phyloP scores from a whole-genome alignment of 2,329 filamentous ascomycete genomes.

The Aspergillus piperis region DNA sequence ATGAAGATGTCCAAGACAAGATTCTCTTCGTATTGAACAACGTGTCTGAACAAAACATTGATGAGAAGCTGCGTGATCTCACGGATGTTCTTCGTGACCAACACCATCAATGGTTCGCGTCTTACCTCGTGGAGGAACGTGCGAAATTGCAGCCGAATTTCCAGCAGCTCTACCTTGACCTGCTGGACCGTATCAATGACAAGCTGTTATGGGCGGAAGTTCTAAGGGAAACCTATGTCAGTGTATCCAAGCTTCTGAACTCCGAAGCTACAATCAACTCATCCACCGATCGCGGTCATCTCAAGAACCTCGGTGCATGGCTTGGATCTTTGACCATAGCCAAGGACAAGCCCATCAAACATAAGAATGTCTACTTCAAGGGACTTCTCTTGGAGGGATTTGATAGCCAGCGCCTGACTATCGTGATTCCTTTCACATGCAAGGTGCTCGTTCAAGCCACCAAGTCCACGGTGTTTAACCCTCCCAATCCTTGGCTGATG shows the following conservation, averaged over 20 bases:
- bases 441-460: slow-evolving; percentile 87
- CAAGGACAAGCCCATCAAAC: slow-evolving; percentile 90
- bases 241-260: slow-evolving; percentile 83
- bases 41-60: slow-evolving; percentile 84
- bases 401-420: slow-evolving; percentile 84
- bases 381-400: slow-evolving; percentile 91
- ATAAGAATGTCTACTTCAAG: slow-evolving; percentile 96
- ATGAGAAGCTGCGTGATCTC: slow-evolving; percentile 80
- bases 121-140: slow-evolving; percentile 90
- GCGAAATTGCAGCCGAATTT: slow-evolving; percentile 98
- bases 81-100: slow-evolving; percentile 74
- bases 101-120: slow-evolving; percentile 95
- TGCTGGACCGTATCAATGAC: slow-evolving; percentile 80
- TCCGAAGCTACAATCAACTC: slow-evolving; percentile 84
- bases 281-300: slow-evolving; percentile 77
- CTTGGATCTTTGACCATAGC: slow-evolving; percentile 90
- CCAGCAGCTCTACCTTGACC: slow-evolving; percentile 86
- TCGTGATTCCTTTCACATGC: slow-evolving; percentile 97
- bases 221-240: slow-evolving; percentile 88
- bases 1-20: slow-evolving; percentile 83
- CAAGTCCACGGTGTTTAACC: slow-evolving; percentile 83
- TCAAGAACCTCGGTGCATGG: slow-evolving; percentile 95
- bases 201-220: slow-evolving; percentile 81
- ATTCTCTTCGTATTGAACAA: slow-evolving; percentile 97
- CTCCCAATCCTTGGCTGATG: slow-evolving; percentile 97